Evolutionary conservation across 75 land plant genomes (phyloP).

Genomic region (Selaginella moellendorffii): DNA sequence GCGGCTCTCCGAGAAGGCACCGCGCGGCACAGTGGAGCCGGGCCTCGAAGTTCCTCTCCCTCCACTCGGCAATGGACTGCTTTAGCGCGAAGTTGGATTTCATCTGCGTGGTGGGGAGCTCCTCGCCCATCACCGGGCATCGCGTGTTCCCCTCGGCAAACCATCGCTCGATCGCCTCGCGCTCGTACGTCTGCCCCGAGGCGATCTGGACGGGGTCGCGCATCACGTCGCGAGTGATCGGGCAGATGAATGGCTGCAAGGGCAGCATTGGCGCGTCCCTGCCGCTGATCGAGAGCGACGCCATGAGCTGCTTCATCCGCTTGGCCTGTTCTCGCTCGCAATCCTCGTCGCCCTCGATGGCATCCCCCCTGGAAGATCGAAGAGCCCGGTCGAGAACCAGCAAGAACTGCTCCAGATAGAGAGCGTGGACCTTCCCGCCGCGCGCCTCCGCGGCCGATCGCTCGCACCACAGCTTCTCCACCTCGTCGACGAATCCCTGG

Average conservation of each 20-base stretch:
- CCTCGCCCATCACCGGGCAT: constrained; percentile 27
- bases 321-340: too few species aligned
- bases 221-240: constrained; percentile 37
- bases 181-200: constrained; percentile 28
- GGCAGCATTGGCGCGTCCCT: constrained; percentile 23
- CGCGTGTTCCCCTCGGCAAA: constrained; percentile 30
- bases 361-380: too few species aligned
- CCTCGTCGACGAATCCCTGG: constrained; percentile 18
- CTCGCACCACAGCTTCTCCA: constrained; percentile 20
- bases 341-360: too few species aligned
- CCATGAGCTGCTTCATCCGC: not conserved
- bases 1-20: not conserved
- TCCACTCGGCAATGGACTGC: constrained; percentile 38
- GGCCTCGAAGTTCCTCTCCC: constrained; percentile 26
- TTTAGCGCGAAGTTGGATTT: constrained; percentile 30
- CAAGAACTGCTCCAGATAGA: constrained; percentile 32
- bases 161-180: constrained; percentile 32
- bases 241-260: constrained; percentile 31
- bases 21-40: constrained; percentile 23
- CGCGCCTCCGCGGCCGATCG: constrained; percentile 13
- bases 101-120: constrained; percentile 27
- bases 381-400: constrained; percentile 26
- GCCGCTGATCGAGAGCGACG: not conserved
- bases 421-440: constrained; percentile 13
- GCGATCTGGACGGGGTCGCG: constrained; percentile 36